Base-by-base conservation (phyloP, 1,284 basidiomycete species). In the Leccinum pachyderme region DNA sequence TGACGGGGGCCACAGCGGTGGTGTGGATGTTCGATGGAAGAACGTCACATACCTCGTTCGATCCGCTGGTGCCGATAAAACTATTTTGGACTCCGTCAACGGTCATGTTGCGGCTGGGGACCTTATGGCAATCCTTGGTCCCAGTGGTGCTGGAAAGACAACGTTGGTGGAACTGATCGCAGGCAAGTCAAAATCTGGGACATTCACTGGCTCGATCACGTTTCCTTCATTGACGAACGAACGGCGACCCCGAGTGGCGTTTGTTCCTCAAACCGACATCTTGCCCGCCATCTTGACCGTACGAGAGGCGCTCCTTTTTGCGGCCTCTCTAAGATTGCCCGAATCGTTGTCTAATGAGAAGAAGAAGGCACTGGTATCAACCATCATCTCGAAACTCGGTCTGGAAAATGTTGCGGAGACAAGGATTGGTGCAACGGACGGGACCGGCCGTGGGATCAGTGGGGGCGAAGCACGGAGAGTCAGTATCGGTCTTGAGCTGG, bases 391-490 rank as follows among this genome's bases (percentile, higher is more conserved):
- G 22, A 89, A 88, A 65, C 81, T 97, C 2, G 91, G 91, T 2
- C 81, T 97, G 27, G 71, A 77, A 7, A 76, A 82, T 43, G 75
- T 95, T 12, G 83, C 82, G n/a, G 73, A 94, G 66, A 80, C 82
- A 1, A 77, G 88, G 46, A 92, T 96, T 41, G 93, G 93, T 2
- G 79, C 68, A 8, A 72, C 69, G 1, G 71, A 76, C 54, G 71
- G 67, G 24, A 75, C 73, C 18, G 80, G 82, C 55, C 78, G 91
- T 49, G 89, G 92, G 2, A 93, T 95, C 45, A 91, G 87, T 55
- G 93, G 92, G 13, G 92, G 92, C 22, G 92, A 95, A 72, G 89
- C 89, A 77, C 80, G 91, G 43, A 78, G 93, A 43, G 84, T 95
- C 15, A 89, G 84, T 52, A 94, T 95, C 56, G 92, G 93, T 7